Conservation (phyloP, 345 rosid genomes). For the Trapa bicornis region DNA sequence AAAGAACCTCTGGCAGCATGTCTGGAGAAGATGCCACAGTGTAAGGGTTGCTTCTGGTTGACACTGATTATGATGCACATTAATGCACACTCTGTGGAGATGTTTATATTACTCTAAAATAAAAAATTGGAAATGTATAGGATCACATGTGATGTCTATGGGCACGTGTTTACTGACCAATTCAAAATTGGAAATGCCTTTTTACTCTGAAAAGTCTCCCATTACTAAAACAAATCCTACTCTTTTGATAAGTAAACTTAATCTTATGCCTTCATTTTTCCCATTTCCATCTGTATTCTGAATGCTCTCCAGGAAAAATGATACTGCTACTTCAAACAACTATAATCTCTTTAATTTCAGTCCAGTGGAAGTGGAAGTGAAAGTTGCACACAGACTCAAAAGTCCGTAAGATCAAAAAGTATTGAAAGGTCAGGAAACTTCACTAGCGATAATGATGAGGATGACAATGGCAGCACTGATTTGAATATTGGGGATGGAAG, state of each 20-base stretch:
- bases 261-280: background rate
- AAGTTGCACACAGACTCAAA: constrained; percentile 47
- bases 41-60: constrained; percentile 29
- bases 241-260: background rate
- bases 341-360: constrained; percentile 21
- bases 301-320: background rate
- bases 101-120: too few species aligned
- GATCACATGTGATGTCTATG: background rate
- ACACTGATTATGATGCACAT: background rate
- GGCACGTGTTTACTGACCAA: background rate
- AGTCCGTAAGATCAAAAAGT: constrained; percentile 31
- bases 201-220: background rate
- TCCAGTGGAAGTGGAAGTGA: constrained; percentile 68
- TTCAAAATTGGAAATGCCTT: background rate
- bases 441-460: constrained; percentile 31
- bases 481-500: constrained; percentile 35
- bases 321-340: background rate
- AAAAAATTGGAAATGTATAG: background rate
- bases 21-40: constrained; percentile 79
- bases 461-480: constrained; percentile 35
- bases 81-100: background rate
- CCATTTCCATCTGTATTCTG: background rate
- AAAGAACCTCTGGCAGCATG: constrained; percentile 77
- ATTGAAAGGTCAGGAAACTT: constrained; percentile 30
- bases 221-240: background rate